Evolutionary conservation across 768 basidiomycete genomes (phyloP).

Genomic region (Rhizopogon sp.): DNA sequence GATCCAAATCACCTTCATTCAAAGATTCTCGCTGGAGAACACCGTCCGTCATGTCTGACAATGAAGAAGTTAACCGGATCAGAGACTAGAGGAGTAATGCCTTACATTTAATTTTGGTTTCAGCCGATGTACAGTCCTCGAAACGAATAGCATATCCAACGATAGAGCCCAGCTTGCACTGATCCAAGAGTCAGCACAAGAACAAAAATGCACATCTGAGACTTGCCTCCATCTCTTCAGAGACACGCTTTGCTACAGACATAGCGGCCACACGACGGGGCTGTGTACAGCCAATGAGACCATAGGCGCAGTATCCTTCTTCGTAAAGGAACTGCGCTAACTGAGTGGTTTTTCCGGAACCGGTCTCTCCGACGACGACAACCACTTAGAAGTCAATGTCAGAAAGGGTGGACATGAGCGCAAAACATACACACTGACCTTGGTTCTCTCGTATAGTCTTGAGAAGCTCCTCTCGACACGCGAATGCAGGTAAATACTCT

Average conservation of each 20-base stretch:
- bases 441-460: constrained; percentile 90
- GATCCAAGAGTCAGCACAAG: constrained; percentile 5
- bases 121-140: constrained; percentile 91
- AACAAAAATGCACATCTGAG: neutral
- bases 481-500: constrained; percentile 96
- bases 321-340: constrained; percentile 94
- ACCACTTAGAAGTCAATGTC: constrained; percentile 48
- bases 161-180: constrained; percentile 85
- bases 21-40: constrained; percentile 96
- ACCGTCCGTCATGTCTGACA: constrained; percentile 95
- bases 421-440: constrained; percentile 42
- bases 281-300: constrained; percentile 95
- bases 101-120: constrained; percentile 96
- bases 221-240: constrained; percentile 96
- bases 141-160: constrained; percentile 99
- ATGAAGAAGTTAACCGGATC: neutral
- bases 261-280: constrained; percentile 98
- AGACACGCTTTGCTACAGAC: constrained; percentile 99
- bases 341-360: constrained; percentile 98
- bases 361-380: constrained; percentile 99
- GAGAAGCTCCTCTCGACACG: constrained; percentile 91
- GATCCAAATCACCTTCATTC: constrained; percentile 97
- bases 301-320: constrained; percentile 88
- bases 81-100: constrained; percentile 2
- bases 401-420: neutral